Evolutionary conservation across 306 rosid species (phyloP).

Genomic region (Quillaja saponaria): DNA sequence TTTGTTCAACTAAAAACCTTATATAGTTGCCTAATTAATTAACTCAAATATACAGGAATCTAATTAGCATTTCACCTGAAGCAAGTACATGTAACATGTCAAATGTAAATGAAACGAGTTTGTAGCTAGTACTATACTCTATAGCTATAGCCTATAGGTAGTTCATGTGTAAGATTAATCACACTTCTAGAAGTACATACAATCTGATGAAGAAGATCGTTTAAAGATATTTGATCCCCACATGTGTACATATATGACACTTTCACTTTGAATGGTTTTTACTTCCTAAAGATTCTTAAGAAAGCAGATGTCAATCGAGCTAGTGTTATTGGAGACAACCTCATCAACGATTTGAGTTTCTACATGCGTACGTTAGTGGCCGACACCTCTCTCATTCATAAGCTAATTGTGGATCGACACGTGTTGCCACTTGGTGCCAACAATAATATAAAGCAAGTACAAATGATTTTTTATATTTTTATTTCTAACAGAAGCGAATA

Average conservation of each 20-base stretch:
- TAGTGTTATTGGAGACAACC: conserved; percentile 35
- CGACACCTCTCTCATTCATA: conserved; percentile 35
- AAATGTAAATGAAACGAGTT: no score
- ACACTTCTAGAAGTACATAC: neutral
- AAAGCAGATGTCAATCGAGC: conserved; percentile 25
- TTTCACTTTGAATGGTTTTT: conserved; percentile 27
- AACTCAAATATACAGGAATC: no score
- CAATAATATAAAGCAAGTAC: conserved; percentile 2
- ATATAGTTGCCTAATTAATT: no score
- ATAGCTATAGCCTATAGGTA: no score
- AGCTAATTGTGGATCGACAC: conserved; percentile 1
- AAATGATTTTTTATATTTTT: neutral
- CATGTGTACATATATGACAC: no score
- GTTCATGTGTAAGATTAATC: no score
- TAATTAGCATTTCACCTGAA: no score
- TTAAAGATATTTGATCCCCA: conserved; percentile 12
- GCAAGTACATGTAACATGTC: no score
- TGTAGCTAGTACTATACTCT: no score
- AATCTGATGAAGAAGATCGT: neutral
- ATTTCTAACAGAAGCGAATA: no score
- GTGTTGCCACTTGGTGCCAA: conserved; percentile 12
- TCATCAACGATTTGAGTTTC: conserved; percentile 22
- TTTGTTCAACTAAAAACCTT: no score
- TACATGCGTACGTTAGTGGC: conserved; percentile 45
- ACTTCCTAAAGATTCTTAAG: neutral